Percentiles rank a stretch among this genome's conserved stretches.
Evolutionary conservation across 352 stramenopile species (phyloP).

Genomic region (Pelagophyceae sp.): DNA sequence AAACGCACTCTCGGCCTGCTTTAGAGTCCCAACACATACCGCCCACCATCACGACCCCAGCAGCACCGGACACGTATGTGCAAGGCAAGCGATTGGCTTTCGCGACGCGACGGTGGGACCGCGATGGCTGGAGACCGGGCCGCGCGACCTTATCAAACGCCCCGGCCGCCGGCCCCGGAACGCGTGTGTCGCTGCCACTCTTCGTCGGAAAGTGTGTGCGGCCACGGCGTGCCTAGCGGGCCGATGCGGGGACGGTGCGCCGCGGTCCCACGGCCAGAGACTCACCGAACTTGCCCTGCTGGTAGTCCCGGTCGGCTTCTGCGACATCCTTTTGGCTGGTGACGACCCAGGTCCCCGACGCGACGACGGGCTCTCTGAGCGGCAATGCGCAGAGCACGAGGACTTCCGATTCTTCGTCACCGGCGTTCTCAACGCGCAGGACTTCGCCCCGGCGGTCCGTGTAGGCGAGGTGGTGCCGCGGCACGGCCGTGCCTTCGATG

Average conservation of each 20-base stretch:
- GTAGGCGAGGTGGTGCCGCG: slow-evolving; percentile 42
- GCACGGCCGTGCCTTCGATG: slow-evolving; percentile 32
- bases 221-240: slow-evolving; percentile 23
- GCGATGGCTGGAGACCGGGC: no score
- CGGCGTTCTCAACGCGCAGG: slow-evolving; percentile 27
- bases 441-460: slow-evolving; percentile 29
- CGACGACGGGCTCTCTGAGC: slow-evolving; percentile 46
- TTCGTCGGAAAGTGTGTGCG: slow-evolving; percentile 50
- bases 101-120: no score
- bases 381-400: slow-evolving; percentile 48
- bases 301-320: slow-evolving; percentile 55
- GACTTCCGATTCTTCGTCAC: slow-evolving; percentile 42
- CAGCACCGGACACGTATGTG: no score
- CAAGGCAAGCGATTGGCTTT: no score
- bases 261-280: no score
- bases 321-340: slow-evolving; percentile 50
- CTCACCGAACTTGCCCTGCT: slow-evolving; percentile 54
- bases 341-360: slow-evolving; percentile 58
- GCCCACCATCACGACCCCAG: no score
- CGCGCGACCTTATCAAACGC: no score
- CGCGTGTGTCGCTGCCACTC: no score
- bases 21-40: no score
- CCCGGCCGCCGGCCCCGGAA: no score
- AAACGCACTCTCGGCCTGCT: no score
- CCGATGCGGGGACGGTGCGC: no score